A percentile compares a stretch with the other conserved stretches of the same genome.
These are phyloP conservation scores for Stachybotrys echinatus DNA, from an alignment of 2,329 filamentous ascomycete genomes.

Conservation along the genomic window DNA sequence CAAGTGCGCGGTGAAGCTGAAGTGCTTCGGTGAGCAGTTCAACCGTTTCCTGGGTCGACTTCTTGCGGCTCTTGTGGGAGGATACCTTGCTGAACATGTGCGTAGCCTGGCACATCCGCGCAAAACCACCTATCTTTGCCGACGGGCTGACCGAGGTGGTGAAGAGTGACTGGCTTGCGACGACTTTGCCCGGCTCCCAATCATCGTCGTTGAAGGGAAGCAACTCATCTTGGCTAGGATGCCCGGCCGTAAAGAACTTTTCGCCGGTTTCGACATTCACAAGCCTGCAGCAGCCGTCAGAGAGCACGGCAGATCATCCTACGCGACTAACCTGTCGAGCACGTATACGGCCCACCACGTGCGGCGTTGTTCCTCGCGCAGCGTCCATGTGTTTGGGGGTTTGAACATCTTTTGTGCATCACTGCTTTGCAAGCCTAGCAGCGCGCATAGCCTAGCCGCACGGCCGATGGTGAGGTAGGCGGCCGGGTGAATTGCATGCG, in stretches of 20 bases:
- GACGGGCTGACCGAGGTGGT: conserved; percentile 8
- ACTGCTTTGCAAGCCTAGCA: conserved; percentile 9
- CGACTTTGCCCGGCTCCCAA: conserved; percentile 10
- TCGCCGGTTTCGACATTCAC: conserved; percentile 6
- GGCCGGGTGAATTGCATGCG: conserved; percentile 11
- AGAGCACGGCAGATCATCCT: too few species aligned
- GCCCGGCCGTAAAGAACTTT: conserved; percentile 5
- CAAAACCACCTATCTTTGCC: conserved; percentile 8
- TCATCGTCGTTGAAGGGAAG: conserved; percentile 12
- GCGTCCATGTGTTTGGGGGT: conserved; percentile 9
- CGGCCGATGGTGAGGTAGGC: conserved; percentile 12
- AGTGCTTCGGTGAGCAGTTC: conserved; percentile 7
- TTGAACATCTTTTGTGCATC: conserved; percentile 7
- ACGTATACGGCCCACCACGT: conserved; percentile 14
- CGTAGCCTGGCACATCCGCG: conserved; percentile 11
- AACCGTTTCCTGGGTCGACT: neutral
- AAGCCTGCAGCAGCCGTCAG: conserved; percentile 4
- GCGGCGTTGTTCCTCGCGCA: conserved; percentile 11
- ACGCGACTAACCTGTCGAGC: conserved; percentile 14
- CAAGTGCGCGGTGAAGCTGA: conserved; percentile 8
- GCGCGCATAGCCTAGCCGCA: conserved; percentile 10
- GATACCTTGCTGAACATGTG: conserved; percentile 13
- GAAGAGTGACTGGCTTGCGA: conserved; percentile 11
- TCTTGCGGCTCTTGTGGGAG: conserved; percentile 4
- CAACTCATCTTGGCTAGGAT: conserved; percentile 7